phyloP scores from a whole-genome alignment of 2,329 filamentous ascomycete species.

The Nemania serpens region DNA sequence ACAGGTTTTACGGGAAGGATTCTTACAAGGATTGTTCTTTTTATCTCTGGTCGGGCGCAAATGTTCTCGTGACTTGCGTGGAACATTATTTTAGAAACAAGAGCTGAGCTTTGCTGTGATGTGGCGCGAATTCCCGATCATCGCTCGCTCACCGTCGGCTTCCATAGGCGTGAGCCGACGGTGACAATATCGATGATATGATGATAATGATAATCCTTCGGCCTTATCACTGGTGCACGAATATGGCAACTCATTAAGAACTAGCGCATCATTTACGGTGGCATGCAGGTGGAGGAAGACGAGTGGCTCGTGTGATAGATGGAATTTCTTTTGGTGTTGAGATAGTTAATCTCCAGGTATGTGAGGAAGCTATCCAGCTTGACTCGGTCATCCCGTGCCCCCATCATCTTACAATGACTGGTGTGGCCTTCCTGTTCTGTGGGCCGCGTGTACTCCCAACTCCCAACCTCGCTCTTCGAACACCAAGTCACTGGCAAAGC shows the following conservation, averaged over 20 bases:
- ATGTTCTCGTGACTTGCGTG: slow-evolving; percentile 19
- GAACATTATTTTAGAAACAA: slow-evolving; percentile 24
- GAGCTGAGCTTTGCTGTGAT: slow-evolving; percentile 2
- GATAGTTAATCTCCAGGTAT: slow-evolving; percentile 5
- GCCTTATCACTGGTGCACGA: not conserved
- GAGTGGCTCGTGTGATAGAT: not conserved
- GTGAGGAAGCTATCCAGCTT: slow-evolving; percentile 6
- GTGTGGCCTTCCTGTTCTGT: slow-evolving; percentile 9
- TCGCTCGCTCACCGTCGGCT: slow-evolving; percentile 1
- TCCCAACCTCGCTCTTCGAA: slow-evolving; percentile 3
- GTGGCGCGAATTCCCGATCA: not conserved
- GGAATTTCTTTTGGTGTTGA: slow-evolving; percentile 13
- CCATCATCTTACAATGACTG: not conserved
- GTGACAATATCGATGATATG: not conserved
- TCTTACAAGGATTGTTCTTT: not conserved
- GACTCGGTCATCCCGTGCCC: slow-evolving; percentile 5
- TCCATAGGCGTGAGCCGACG: not conserved
- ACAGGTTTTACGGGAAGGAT: not conserved
- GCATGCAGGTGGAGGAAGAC: not conserved
- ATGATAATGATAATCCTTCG: not conserved
- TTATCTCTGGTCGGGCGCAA: slow-evolving; percentile 13
- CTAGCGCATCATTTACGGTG: slow-evolving; percentile 5
- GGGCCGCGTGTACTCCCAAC: not conserved
- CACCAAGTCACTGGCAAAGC: not conserved
- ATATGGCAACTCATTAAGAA: slow-evolving; percentile 6